Evolutionary conservation across 345 rosid genomes (phyloP).

Genomic region (Bretschneidera sinensis): DNA sequence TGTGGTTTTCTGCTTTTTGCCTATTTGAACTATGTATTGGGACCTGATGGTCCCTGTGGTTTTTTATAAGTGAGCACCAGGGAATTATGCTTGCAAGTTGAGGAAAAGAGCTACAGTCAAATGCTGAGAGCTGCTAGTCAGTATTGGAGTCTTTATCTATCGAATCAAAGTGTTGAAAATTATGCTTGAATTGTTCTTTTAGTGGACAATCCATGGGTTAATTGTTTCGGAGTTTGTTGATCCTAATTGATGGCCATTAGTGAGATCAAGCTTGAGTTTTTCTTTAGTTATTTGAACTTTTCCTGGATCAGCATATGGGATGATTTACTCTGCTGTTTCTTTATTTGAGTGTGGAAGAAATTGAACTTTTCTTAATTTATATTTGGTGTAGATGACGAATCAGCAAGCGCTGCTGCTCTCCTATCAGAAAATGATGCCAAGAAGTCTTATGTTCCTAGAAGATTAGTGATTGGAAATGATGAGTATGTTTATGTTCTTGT

Average conservation of each 20-base stretch:
- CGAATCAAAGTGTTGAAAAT: neutral
- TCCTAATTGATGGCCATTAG: too few relatives aligned
- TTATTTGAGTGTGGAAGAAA: neutral
- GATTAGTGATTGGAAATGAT: slow-evolving; percentile 88
- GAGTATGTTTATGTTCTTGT: slow-evolving; percentile 55
- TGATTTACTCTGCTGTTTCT: neutral
- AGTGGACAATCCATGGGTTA: neutral
- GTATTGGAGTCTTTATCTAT: neutral
- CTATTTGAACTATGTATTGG: too few relatives aligned
- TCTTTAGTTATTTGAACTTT: neutral
- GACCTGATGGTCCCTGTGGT: too few relatives aligned
- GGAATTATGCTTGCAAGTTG: too few relatives aligned
- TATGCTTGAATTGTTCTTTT: neutral
- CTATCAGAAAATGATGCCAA: slow-evolving; percentile 41
- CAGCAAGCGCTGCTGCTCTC: slow-evolving; percentile 34
- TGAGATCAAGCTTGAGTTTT: too few relatives aligned
- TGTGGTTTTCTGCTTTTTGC: too few relatives aligned
- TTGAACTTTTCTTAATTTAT: neutral
- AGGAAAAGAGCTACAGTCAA: neutral
- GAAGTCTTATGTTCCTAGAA: slow-evolving; percentile 73
- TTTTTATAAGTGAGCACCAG: too few relatives aligned
- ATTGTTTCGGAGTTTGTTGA: too few relatives aligned
- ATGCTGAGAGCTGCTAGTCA: neutral
- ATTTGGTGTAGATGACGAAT: slow-evolving; percentile 47
- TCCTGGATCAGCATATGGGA: neutral